A percentile compares a stretch with the other conserved stretches of the same genome.
Evolutionary conservation across 257 asterid species (phyloP).

Genomic region (Salvia hispanica): DNA sequence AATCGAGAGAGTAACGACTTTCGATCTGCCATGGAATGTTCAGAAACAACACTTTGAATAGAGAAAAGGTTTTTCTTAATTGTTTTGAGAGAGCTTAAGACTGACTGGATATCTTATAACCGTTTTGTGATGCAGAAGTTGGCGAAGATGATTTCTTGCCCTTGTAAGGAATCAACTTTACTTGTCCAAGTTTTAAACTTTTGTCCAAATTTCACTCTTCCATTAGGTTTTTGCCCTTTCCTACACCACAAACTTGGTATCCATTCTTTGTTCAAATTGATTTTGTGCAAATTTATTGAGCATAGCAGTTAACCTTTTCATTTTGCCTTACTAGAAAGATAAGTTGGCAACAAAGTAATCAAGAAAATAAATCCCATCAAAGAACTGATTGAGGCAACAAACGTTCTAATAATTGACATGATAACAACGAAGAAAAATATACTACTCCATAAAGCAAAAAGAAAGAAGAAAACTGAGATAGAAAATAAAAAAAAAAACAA

Average conservation of each 20-base stretch:
- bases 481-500: conserved; percentile 25
- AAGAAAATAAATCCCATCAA: conserved; percentile 35
- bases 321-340: no score
- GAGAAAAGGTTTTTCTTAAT: conserved; percentile 1
- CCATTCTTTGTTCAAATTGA: conserved; percentile 18
- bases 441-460: no score
- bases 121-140: not conserved
- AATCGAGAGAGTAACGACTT: conserved; percentile 52
- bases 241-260: conserved; percentile 23
- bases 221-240: conserved; percentile 24
- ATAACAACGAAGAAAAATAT: no score
- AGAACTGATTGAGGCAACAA: conserved; percentile 3
- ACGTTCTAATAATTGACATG: not conserved
- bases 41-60: not conserved
- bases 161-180: conserved; percentile 38
- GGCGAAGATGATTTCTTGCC: conserved; percentile 26
- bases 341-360: conserved; percentile 6
- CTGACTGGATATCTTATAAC: conserved; percentile 35
- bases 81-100: conserved; percentile 19
- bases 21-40: conserved; percentile 55
- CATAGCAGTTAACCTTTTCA: not conserved
- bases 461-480: no score
- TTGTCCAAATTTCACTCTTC: not conserved
- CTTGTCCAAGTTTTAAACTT: conserved; percentile 38
- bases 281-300: no score